Evolutionary conservation across 140 eudicot species (phyloP).

Genomic region (Cichorium intybus): DNA sequence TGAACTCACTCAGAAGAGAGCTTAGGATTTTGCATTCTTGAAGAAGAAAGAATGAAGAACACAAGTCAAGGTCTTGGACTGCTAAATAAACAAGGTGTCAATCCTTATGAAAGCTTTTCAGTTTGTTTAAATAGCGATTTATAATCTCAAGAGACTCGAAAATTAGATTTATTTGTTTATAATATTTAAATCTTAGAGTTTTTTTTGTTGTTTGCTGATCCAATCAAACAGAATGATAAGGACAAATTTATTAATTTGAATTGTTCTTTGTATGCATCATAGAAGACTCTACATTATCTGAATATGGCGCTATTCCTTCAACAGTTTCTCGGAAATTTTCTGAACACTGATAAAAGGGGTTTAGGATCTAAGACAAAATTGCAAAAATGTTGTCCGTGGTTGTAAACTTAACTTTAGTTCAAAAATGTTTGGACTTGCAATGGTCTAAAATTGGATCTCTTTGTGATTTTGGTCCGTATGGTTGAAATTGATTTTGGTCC

Average conservation of each 20-base stretch:
- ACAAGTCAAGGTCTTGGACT: slow-evolving; percentile 56
- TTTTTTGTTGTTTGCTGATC: slow-evolving; percentile 1
- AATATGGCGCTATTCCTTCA: background rate
- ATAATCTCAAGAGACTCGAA: slow-evolving; percentile 33
- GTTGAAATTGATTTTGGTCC: no score
- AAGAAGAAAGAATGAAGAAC: slow-evolving; percentile 23
- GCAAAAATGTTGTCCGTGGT: no score
- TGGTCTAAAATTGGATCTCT: no score
- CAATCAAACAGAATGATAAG: slow-evolving; percentile 28
- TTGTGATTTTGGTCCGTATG: no score
- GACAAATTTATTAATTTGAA: slow-evolving; percentile 6
- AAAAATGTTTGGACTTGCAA: no score
- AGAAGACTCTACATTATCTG: slow-evolving; percentile 20
- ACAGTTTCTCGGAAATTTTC: background rate
- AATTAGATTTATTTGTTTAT: slow-evolving; percentile 14
- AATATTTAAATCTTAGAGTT: slow-evolving; percentile 1
- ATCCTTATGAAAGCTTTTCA: slow-evolving; percentile 21
- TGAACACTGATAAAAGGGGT: no score
- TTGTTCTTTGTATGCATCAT: slow-evolving; percentile 14
- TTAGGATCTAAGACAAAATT: no score
- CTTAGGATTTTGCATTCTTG: slow-evolving; percentile 23
- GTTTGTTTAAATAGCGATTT: slow-evolving; percentile 23
- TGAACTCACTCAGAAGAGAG: slow-evolving; percentile 20
- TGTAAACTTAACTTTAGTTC: no score
- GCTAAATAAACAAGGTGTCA: slow-evolving; percentile 33